phyloP scores from a whole-genome alignment of 1,284 basidiomycete species.

The Marasmius fiardii region DNA sequence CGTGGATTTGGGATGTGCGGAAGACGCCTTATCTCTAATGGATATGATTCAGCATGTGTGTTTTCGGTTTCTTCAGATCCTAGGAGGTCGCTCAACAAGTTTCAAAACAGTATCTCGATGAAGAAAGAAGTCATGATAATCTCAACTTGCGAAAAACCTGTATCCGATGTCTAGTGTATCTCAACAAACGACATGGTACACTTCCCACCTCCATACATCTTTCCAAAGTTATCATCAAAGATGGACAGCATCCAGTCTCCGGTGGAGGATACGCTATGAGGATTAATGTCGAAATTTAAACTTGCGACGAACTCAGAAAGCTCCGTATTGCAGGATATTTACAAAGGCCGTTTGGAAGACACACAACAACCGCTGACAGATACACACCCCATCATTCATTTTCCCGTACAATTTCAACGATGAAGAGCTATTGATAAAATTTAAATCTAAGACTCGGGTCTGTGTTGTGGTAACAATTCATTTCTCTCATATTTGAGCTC shows the following conservation, averaged over 20 bases:
- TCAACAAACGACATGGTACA: no score
- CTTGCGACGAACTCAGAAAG: background rate
- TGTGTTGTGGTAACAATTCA: no score
- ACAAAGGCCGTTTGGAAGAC: conserved; percentile 3
- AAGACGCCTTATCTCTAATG: background rate
- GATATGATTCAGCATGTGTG: background rate
- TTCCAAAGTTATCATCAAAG: background rate
- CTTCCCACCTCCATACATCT: background rate
- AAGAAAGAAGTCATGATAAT: background rate
- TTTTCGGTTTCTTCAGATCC: background rate
- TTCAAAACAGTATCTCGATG: background rate
- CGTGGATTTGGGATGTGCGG: background rate
- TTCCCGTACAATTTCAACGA: no score
- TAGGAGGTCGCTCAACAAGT: background rate
- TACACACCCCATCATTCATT: no score
- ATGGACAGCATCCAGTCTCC: conserved; percentile 5
- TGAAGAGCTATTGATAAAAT: no score
- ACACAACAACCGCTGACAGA: no score
- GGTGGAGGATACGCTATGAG: conserved; percentile 7
- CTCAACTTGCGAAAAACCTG: background rate
- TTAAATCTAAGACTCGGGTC: no score
- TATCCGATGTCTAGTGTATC: conserved; percentile 1
- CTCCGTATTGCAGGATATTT: conserved; percentile 7
- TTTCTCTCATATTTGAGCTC: no score
- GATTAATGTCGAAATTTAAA: background rate